Evolutionary conservation across 2,329 filamentous ascomycete species (phyloP).

Genomic region (Chrysosporium keratinophilum): DNA sequence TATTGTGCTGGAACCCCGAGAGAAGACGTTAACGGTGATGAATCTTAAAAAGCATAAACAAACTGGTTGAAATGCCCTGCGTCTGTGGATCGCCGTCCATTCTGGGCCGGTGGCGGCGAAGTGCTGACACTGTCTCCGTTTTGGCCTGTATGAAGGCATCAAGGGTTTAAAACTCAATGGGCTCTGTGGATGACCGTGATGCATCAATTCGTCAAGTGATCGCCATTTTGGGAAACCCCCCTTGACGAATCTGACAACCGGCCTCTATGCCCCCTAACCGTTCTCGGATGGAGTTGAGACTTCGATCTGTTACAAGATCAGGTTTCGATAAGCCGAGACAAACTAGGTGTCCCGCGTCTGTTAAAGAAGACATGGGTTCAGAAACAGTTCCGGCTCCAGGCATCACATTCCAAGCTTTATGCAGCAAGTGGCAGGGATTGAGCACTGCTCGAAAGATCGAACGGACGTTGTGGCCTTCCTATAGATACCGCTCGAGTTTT

Average conservation of each 20-base stretch:
- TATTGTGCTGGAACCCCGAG: not conserved
- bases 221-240: slow-evolving; percentile 11
- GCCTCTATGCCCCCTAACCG: not conserved
- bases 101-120: slow-evolving; percentile 7
- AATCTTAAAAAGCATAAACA: slow-evolving; percentile 13
- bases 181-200: not conserved
- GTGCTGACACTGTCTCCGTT: slow-evolving; percentile 17
- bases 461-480: not conserved
- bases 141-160: slow-evolving; percentile 14
- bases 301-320: slow-evolving; percentile 9
- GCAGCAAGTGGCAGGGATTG: slow-evolving; percentile 12
- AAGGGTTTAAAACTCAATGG: slow-evolving; percentile 14
- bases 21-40: not conserved
- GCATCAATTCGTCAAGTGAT: slow-evolving; percentile 7
- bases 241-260: slow-evolving; percentile 6
- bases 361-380: slow-evolving; percentile 13
- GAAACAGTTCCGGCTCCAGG: slow-evolving; percentile 17
- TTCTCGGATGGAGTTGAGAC: slow-evolving; percentile 8
- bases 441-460: slow-evolving; percentile 7
- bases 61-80: slow-evolving; percentile 8
- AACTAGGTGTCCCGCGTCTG: slow-evolving; percentile 10
- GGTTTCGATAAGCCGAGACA: slow-evolving; percentile 11
- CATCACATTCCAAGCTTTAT: slow-evolving; percentile 15
- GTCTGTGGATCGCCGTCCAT: slow-evolving; percentile 3
- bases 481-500: slow-evolving; percentile 11